Evolutionary conservation across 768 basidiomycete genomes (phyloP).

Genomic region (Ephemerocybe angulata): DNA sequence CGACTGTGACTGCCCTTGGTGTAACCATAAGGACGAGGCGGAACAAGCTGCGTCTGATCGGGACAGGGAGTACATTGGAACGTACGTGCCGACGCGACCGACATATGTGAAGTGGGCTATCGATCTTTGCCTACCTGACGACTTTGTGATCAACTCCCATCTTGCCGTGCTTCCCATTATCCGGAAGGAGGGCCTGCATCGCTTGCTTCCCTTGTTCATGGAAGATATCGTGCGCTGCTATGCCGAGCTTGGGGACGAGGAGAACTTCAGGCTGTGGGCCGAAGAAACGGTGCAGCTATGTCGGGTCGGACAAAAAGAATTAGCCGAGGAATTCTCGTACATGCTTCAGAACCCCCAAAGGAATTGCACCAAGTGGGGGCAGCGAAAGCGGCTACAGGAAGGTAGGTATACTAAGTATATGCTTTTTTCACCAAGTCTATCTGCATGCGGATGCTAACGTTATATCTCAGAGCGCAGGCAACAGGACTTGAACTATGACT

Average conservation of each 20-base stretch:
- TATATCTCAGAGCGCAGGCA: too few relatives aligned
- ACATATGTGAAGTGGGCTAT: slow-evolving; percentile 40
- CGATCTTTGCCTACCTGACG: slow-evolving; percentile 38
- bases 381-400: slow-evolving; percentile 27
- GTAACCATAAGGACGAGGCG: slow-evolving; percentile 13
- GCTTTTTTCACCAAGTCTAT: too few relatives aligned
- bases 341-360: slow-evolving; percentile 31
- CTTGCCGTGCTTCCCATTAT: slow-evolving; percentile 36
- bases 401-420: too few relatives aligned
- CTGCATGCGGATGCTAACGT: too few relatives aligned
- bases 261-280: slow-evolving; percentile 34
- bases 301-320: slow-evolving; percentile 22
- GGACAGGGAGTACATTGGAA: slow-evolving; percentile 20
- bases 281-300: slow-evolving; percentile 24
- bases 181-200: slow-evolving; percentile 39
- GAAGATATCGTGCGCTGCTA: slow-evolving; percentile 42
- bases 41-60: slow-evolving; percentile 19
- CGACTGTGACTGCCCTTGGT: slow-evolving; percentile 37
- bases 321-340: slow-evolving; percentile 24
- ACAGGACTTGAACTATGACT: too few relatives aligned
- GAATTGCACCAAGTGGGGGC: slow-evolving; percentile 35
- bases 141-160: slow-evolving; percentile 37
- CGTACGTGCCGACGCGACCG: slow-evolving; percentile 34
- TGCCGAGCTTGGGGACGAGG: slow-evolving; percentile 37
- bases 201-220: slow-evolving; percentile 36